Base-by-base conservation (phyloP, 306 rosid species). In the Malus asiatica region DNA sequence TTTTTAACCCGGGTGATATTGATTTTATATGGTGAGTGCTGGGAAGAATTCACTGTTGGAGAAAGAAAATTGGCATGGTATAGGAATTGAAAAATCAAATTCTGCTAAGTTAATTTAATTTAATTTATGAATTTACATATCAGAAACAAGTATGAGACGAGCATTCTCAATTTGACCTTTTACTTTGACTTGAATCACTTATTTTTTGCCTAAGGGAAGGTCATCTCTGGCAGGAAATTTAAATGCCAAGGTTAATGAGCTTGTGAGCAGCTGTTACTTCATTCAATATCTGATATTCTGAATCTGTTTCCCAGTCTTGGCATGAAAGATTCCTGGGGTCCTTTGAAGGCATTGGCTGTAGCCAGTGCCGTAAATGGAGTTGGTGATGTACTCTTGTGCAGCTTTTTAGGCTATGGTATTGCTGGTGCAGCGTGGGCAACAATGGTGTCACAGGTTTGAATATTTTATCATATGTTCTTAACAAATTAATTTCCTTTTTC, bases 301-400 rank as follows among this genome's bases (percentile, higher is more conserved):
- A 18, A 55, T 71, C 12, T 72, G 46, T 60, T 65, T 70, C 66
- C 46, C 74, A 90, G 96, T 81, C 97, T 92, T 85, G 97, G 93
- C 73, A 90, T 88, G 97, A 92, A 92, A 88, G 97, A 92, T 90
- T 92, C 97, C 4, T 83, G 89, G 96, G 97, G 93, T 81, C 97
- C 96, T 72, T 74, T 92, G 77, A 92, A 87, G 89, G 90, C 96
- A 77, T 86, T 90, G 89, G 88, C 88, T 30, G 86, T 73, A 64
- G 89, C 97, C 35, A 92, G 91, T 77, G 66, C 74, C 71, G 83
- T 90, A 60, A 88, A 88, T 82, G 96, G 87, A 15, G 20, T 81
- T 70, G 97, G 97, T 81, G 87, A 90, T 83, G 75, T 81, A 77
- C 51, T 88, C 70, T 75, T 90, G 3, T 92, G 96, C 86, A 90